These are phyloP conservation scores for Gentiana macrophylla DNA, from an alignment of 257 asterid species.

Conservation along the genomic window DNA sequence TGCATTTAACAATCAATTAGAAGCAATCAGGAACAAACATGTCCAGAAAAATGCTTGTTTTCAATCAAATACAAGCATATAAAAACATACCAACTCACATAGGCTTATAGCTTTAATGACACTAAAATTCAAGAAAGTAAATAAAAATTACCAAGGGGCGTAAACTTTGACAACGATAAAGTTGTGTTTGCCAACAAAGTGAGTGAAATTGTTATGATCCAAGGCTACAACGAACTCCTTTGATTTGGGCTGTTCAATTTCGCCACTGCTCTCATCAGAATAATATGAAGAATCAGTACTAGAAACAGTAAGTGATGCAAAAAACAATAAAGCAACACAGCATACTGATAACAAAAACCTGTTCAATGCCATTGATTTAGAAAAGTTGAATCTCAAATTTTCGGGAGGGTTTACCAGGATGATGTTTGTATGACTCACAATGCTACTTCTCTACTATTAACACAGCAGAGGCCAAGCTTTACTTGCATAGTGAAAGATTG, in stretches of 20 bases:
- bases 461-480: no score
- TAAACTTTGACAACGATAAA: slow-evolving; percentile 79
- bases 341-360: slow-evolving; percentile 1
- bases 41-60: no score
- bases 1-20: no score
- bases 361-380: slow-evolving; percentile 7
- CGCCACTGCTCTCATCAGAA: background rate
- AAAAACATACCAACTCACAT: no score
- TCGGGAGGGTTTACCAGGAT: no score
- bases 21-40: no score
- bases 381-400: no score
- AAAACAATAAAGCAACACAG: slow-evolving; percentile 1
- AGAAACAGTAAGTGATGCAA: slow-evolving; percentile 9
- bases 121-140: background rate
- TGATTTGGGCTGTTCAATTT: slow-evolving; percentile 1
- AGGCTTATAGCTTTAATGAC: no score
- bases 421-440: no score
- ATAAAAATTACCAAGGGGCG: slow-evolving; percentile 53
- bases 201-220: slow-evolving; percentile 71
- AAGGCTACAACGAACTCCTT: slow-evolving; percentile 64
- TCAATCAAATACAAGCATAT: no score
- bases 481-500: no score
- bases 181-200: slow-evolving; percentile 57
- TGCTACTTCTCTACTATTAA: no score
- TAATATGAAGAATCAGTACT: background rate